Percentiles rank a stretch among this genome's conserved stretches.
These are phyloP conservation scores for Actinidia arguta DNA, from an alignment of 179 eudicot genomes.

Conservation along the genomic window DNA sequence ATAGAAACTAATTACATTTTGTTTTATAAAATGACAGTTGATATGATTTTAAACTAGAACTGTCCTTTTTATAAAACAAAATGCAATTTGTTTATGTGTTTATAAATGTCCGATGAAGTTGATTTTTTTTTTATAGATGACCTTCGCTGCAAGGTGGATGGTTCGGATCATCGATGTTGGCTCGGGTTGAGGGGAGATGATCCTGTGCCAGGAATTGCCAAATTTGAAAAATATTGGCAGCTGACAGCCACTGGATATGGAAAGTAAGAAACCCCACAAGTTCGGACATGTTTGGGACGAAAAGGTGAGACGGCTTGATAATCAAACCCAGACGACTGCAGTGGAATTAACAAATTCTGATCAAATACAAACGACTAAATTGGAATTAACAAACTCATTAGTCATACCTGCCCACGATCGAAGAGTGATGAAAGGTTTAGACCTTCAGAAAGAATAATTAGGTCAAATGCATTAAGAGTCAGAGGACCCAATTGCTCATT, in stretches of 20 bases:
- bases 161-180: no score
- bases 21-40: no score
- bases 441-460: conserved; percentile 92
- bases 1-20: no score
- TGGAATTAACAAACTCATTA: neutral
- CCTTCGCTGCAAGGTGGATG: no score
- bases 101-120: no score
- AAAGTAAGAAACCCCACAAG: neutral
- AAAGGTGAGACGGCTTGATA: neutral
- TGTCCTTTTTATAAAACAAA: no score
- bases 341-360: neutral
- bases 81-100: no score
- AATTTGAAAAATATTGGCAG: neutral
- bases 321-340: neutral
- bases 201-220: neutral
- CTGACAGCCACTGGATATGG: neutral
- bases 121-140: no score
- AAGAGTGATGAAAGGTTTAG: conserved; percentile 84
- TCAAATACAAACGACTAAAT: neutral
- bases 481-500: conserved; percentile 78
- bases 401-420: conserved; percentile 76
- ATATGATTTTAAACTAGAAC: no score
- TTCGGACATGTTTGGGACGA: neutral
- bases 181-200: no score
- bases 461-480: conserved; percentile 89